Evolutionary conservation across 2,329 filamentous ascomycete genomes (phyloP).

Genomic region (Claviceps purpurea): DNA sequence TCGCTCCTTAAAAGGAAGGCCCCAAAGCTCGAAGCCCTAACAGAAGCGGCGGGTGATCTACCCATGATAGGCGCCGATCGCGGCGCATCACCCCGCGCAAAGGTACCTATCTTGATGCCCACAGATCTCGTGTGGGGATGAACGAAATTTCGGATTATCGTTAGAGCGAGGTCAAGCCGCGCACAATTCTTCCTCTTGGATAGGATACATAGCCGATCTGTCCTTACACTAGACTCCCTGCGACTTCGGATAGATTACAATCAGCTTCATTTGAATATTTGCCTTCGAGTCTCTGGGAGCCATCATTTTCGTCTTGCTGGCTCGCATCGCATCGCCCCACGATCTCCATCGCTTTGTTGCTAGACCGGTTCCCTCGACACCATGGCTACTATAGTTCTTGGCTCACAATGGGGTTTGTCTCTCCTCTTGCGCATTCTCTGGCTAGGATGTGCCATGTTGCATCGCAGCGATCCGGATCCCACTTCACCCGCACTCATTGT

Average conservation of each 20-base stretch:
- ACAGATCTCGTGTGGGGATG: not conserved
- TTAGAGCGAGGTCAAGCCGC: no score
- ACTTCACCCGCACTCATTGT: not conserved
- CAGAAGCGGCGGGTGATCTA: not conserved
- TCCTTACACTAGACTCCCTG: no score
- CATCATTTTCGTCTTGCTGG: not conserved
- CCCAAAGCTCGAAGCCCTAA: not conserved
- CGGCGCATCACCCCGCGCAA: not conserved
- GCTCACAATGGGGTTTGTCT: slow-evolving; percentile 25
- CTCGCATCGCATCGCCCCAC: not conserved
- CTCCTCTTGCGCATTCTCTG: not conserved
- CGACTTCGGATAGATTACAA: no score
- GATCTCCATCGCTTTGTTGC: not conserved
- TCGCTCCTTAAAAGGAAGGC: no score
- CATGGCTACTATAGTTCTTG: slow-evolving; percentile 13
- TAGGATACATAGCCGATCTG: no score
- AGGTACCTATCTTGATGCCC: no score
- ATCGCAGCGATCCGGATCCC: not conserved
- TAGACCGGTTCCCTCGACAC: not conserved
- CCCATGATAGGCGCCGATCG: not conserved
- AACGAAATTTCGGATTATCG: no score
- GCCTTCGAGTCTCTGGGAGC: not conserved
- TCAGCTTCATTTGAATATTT: not conserved
- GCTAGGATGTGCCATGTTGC: not conserved
- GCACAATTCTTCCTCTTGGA: no score